Evolutionary conservation across 345 rosid species (phyloP).

Genomic region (Pseudoturritis turrita): DNA sequence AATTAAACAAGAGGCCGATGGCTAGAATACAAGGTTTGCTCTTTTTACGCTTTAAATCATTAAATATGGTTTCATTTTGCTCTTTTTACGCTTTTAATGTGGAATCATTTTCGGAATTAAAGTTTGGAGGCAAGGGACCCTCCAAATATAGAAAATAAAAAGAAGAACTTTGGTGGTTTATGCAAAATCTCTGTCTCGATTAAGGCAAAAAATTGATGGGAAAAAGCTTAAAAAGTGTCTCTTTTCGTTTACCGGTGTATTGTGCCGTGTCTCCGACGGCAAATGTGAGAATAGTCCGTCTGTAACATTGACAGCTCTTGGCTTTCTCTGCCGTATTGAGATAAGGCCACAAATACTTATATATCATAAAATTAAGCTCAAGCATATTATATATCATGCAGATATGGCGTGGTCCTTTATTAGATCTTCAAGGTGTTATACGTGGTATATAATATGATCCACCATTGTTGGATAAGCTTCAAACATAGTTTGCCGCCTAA

Average conservation of each 20-base stretch:
- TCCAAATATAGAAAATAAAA: neutral
- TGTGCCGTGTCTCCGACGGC: slow-evolving; percentile 28
- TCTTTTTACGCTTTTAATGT: slow-evolving; percentile 14
- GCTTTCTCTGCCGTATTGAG: neutral
- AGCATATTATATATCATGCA: neutral
- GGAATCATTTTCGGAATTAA: slow-evolving; percentile 7
- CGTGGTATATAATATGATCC: neutral
- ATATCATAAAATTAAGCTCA: neutral
- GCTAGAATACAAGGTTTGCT: neutral
- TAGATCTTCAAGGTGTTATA: neutral
- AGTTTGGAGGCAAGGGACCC: slow-evolving; percentile 1
- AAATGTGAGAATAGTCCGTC: slow-evolving; percentile 7
- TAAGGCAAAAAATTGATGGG: slow-evolving; percentile 15
- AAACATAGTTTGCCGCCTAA: too few relatives aligned
- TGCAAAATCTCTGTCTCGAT: neutral
- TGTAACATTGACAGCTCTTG: slow-evolving; percentile 1
- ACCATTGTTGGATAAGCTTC: too few relatives aligned
- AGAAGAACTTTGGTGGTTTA: slow-evolving; percentile 11
- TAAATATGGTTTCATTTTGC: neutral
- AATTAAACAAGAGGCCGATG: neutral
- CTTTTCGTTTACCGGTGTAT: slow-evolving; percentile 9
- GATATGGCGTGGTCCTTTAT: neutral
- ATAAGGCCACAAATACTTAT: slow-evolving; percentile 5
- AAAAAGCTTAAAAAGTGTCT: slow-evolving; percentile 7
- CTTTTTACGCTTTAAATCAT: slow-evolving; percentile 14